A percentile compares a stretch with the other conserved stretches of the same genome.
phyloP scores from a whole-genome alignment of 371 early-diverging fungal genomes.

The Capillidium rhysosporum region DNA sequence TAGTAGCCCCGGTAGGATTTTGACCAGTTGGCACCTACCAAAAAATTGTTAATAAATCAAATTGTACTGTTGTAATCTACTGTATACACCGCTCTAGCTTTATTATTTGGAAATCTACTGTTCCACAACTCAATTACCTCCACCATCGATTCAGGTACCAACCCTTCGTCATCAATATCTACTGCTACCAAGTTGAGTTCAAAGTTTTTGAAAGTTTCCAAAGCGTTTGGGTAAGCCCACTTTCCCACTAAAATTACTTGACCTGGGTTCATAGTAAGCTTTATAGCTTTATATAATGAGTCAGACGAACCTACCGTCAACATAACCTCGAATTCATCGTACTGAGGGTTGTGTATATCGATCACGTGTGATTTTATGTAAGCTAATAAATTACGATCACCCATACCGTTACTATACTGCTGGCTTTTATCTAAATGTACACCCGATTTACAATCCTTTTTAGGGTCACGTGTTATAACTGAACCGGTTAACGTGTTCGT shows the following conservation, averaged over 20 bases:
- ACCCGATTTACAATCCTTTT: neutral
- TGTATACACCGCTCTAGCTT: neutral
- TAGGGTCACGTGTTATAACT: neutral
- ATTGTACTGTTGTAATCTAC: too few species aligned
- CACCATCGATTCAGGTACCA: slow-evolving; percentile 26
- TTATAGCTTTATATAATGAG: slow-evolving; percentile 28
- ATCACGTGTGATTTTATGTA: neutral
- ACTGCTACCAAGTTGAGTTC: slow-evolving; percentile 26
- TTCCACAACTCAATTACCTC: slow-evolving; percentile 16
- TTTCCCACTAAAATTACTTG: slow-evolving; percentile 43
- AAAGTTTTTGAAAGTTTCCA: slow-evolving; percentile 41
- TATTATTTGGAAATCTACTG: neutral
- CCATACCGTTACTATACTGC: slow-evolving; percentile 1
- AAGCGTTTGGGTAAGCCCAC: slow-evolving; percentile 56
- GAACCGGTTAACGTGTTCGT: neutral
- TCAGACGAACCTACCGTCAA: slow-evolving; percentile 34
- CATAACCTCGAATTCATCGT: slow-evolving; percentile 33
- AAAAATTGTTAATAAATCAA: too few species aligned
- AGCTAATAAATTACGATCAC: neutral
- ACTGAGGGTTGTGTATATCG: slow-evolving; percentile 16
- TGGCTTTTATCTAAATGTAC: neutral
- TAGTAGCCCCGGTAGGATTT: slow-evolving; percentile 50
- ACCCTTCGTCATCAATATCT: slow-evolving; percentile 30
- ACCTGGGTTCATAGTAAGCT: slow-evolving; percentile 28
- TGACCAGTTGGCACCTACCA: slow-evolving; percentile 36